These are phyloP conservation scores for Suillus weaverae DNA, from an alignment of 768 basidiomycete species.

Conservation along the genomic window DNA sequence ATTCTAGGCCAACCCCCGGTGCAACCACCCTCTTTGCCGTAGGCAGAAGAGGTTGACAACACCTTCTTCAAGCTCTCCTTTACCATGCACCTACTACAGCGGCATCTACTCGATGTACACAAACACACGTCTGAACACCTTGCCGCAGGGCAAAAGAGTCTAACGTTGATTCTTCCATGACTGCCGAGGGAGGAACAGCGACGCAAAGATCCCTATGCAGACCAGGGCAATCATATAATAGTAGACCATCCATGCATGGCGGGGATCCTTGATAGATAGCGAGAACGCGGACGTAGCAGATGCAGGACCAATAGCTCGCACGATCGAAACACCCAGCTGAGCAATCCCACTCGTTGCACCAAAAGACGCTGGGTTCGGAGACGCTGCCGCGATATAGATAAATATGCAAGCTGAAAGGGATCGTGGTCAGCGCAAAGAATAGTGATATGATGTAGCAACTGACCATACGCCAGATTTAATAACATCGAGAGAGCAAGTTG, in stretches of 20 bases:
- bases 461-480: slow-evolving; percentile 58
- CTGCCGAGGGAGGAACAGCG: slow-evolving; percentile 28
- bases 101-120: not conserved
- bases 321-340: slow-evolving; percentile 42
- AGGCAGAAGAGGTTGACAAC: not conserved
- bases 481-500: slow-evolving; percentile 51
- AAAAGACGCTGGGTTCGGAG: slow-evolving; percentile 64
- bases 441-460: slow-evolving; percentile 20
- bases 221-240: slow-evolving; percentile 25
- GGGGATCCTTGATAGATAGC: slow-evolving; percentile 50
- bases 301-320: slow-evolving; percentile 53
- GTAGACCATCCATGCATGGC: slow-evolving; percentile 27
- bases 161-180: slow-evolving; percentile 14
- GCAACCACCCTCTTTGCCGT: not conserved
- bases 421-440: not conserved
- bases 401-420: slow-evolving; percentile 57
- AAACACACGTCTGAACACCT: not conserved
- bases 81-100: not conserved
- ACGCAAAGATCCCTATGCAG: slow-evolving; percentile 16
- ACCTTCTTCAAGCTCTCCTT: not conserved
- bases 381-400: slow-evolving; percentile 64
- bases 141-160: not conserved
- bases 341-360: slow-evolving; percentile 69
- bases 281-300: slow-evolving; percentile 65
- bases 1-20: not conserved